Conservation (phyloP, 192 early-diverging fungal species). For the Umbelopsis isabellina region DNA sequence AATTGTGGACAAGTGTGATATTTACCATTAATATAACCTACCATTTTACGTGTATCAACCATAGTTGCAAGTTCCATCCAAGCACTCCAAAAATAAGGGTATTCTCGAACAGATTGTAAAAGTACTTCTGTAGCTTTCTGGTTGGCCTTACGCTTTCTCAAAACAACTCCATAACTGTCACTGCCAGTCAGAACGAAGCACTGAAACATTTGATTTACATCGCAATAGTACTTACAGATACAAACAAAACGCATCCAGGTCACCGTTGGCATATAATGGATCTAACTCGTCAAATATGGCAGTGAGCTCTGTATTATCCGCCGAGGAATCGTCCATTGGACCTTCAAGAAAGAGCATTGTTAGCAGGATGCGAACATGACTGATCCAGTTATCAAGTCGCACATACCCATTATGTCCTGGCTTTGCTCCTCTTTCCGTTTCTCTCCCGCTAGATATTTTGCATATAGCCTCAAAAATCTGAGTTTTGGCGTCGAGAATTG, state of each 20-base stretch:
- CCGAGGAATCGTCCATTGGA: conserved; percentile 44
- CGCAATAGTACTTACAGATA: conserved; percentile 57
- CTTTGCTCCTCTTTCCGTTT: conserved; percentile 63
- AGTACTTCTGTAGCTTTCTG: conserved; percentile 56
- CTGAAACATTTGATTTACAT: too few relatives aligned
- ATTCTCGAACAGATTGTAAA: conserved; percentile 67
- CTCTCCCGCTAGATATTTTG: conserved; percentile 71
- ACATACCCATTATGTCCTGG: conserved; percentile 56
- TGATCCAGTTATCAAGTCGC: background rate
- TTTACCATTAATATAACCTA: background rate
- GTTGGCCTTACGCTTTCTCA: conserved; percentile 44
- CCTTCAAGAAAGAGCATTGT: conserved; percentile 29
- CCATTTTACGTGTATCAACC: conserved; percentile 47
- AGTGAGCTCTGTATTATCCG: conserved; percentile 52
- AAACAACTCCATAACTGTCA: conserved; percentile 56
- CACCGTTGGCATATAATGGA: conserved; percentile 37
- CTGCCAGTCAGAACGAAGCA: too few relatives aligned
- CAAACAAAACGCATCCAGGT: conserved; percentile 69
- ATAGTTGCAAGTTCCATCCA: conserved; percentile 79
- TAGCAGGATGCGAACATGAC: background rate
- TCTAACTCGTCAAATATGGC: conserved; percentile 51
- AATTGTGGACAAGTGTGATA: background rate
- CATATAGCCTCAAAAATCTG: conserved; percentile 79
- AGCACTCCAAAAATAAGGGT: conserved; percentile 89
- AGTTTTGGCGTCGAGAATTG: conserved; percentile 53